Evolutionary conservation across 345 rosid species (phyloP).

Genomic region (Adansonia digitata): DNA sequence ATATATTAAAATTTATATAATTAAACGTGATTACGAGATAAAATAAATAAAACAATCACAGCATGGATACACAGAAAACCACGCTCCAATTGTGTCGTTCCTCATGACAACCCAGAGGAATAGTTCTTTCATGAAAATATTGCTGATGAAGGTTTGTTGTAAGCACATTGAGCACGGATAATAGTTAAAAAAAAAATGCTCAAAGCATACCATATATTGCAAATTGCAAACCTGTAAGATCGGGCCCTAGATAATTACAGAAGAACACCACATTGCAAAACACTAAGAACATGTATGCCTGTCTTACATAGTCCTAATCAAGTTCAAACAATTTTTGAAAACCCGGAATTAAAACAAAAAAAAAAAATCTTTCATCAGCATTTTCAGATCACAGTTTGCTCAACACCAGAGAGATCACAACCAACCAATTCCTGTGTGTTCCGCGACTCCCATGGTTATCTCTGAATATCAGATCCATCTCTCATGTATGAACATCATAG

Average conservation of each 20-base stretch:
- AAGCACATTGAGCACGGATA: not conserved
- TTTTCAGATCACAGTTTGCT: not conserved
- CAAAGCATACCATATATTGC: not conserved
- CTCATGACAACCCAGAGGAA: too few species aligned
- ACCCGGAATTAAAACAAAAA: not conserved
- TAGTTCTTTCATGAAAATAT: too few species aligned
- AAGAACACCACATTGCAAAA: not conserved
- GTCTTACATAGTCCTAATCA: not conserved
- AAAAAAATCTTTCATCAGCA: not conserved
- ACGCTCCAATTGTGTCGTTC: too few species aligned
- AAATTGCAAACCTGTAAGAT: not conserved
- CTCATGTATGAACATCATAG: not conserved
- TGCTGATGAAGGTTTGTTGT: too few species aligned
- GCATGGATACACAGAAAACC: too few species aligned
- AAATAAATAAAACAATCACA: too few species aligned
- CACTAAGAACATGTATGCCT: not conserved
- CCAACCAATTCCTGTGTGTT: not conserved
- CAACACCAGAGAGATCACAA: not conserved
- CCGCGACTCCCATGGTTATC: not conserved
- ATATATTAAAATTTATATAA: too few species aligned
- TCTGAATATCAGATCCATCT: not conserved
- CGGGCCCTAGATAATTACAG: not conserved
- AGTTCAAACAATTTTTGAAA: not conserved
- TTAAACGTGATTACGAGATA: too few species aligned
- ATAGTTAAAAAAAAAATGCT: not conserved